Evolutionary conservation across 257 asterid genomes (phyloP), one percentile per base, ranked within the genome.

Genomic region (Hygrophila difformis): DNA sequence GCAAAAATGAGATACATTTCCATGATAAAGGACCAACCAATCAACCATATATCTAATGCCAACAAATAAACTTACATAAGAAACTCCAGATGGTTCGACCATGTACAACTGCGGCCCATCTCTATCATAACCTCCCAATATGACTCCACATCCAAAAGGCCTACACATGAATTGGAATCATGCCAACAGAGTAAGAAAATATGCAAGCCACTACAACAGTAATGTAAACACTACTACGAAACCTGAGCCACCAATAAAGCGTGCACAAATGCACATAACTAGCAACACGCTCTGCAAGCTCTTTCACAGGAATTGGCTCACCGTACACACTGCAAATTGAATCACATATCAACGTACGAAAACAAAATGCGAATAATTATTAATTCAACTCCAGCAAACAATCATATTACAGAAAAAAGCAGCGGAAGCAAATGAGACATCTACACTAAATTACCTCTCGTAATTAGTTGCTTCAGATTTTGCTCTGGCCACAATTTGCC

Each of bases 221-320:
- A 40, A 21, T 4, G n/a, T 41, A 18, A 8, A n/a, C 12, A 17
- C 23, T 44, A 61, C 24, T 44, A 61, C 24, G 62, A 51, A 42
- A 87, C 97, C 97, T 83, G 73, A 87, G 97, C 97, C 97, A 87
- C 97, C 97, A 87, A 60, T 87, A 87, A 51, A 87, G 97, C 12
- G 97, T 87, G 55, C 93, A 87, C 56, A 87, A 59, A 74, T 87
- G 97, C 51, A 87, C 97, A 50, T 87, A 87, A 73, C 94, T 87
- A 33, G 97, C 97, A 61, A 87, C 93, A 36, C 94, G 91, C 18
- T 72, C 82, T 1, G 97, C 93, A 41, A 87, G 97, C 63, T 83
- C 97, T 71, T 80, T 76, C 47, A 87, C 94, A 1, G 91, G 94
- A 69, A 83, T 80, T 36, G 66, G 78, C 42, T 87, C 97, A 23